Conservation (phyloP, 2,329 filamentous ascomycete species). For the Penicillium sp. region DNA sequence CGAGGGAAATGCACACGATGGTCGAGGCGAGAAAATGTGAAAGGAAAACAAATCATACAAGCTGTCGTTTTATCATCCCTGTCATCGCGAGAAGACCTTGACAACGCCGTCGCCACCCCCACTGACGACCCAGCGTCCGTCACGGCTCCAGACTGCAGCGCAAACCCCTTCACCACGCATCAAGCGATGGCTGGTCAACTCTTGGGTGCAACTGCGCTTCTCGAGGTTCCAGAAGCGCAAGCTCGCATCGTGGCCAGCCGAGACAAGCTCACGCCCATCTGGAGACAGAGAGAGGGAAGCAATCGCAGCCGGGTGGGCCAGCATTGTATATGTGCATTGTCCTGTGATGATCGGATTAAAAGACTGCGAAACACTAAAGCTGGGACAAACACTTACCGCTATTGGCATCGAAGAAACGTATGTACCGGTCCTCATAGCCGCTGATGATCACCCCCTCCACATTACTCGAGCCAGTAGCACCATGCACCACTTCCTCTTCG, state of each 20-base stretch:
- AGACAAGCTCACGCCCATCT: slow-evolving; percentile 89
- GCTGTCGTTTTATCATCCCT: slow-evolving; percentile 20
- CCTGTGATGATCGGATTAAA: slow-evolving; percentile 49
- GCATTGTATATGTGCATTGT: slow-evolving; percentile 99
- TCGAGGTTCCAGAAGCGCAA: slow-evolving; percentile 96
- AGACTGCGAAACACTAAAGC: slow-evolving; percentile 6
- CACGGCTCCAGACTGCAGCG: slow-evolving; percentile 89
- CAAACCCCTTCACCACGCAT: slow-evolving; percentile 97
- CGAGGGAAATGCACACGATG: slow-evolving; percentile 21
- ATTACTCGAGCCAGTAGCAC: slow-evolving; percentile 75
- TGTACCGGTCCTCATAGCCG: slow-evolving; percentile 92
- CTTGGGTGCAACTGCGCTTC: slow-evolving; percentile 90
- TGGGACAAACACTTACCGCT: slow-evolving; percentile 65
- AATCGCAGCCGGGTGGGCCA: slow-evolving; percentile 89
- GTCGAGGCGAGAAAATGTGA: slow-evolving; percentile 19
- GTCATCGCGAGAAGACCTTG: slow-evolving; percentile 65
- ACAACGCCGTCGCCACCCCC: slow-evolving; percentile 92
- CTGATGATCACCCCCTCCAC: slow-evolving; percentile 93
- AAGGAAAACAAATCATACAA: slow-evolving; percentile 26
- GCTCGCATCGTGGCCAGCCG: slow-evolving; percentile 89
- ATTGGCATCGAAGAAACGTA: slow-evolving; percentile 97
- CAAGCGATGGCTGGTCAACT: slow-evolving; percentile 84
- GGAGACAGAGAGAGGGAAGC: slow-evolving; percentile 86
- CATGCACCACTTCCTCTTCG: slow-evolving; percentile 69
- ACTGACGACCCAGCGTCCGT: slow-evolving; percentile 89